Percentiles rank a stretch among this genome's conserved stretches.
Evolutionary conservation across 2,329 filamentous ascomycete genomes (phyloP).

Genomic region (Colletotrichum sp.): DNA sequence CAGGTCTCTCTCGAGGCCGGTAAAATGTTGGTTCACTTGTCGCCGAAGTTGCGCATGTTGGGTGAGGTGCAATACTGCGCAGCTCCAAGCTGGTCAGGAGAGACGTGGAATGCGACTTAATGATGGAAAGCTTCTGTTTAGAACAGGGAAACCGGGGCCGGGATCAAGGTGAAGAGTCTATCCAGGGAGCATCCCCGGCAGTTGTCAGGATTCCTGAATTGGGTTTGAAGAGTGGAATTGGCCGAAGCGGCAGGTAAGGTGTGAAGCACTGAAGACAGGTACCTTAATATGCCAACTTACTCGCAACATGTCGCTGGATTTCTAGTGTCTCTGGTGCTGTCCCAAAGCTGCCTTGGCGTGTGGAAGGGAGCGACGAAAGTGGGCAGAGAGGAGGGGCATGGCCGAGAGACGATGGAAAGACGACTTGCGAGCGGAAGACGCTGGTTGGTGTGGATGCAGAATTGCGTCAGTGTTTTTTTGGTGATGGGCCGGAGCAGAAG

Average conservation of each 20-base stretch:
- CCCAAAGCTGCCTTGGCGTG: conserved; percentile 2
- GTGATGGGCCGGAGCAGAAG: neutral
- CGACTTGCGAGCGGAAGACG: neutral
- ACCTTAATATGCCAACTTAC: neutral
- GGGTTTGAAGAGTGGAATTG: neutral
- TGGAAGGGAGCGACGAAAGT: neutral
- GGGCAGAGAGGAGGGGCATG: neutral
- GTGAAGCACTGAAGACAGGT: neutral
- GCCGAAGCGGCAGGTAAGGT: neutral
- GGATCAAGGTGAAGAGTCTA: neutral
- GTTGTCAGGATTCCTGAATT: neutral
- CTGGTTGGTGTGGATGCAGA: conserved; percentile 11
- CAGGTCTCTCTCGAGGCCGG: neutral
- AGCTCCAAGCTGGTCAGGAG: neutral
- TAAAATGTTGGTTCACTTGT: neutral
- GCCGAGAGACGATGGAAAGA: neutral
- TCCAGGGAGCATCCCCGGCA: neutral
- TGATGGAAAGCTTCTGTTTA: conserved; percentile 3
- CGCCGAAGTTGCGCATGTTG: neutral
- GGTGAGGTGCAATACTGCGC: neutral
- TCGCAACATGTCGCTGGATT: neutral
- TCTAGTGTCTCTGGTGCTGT: neutral
- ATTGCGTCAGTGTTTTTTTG: conserved; percentile 17
- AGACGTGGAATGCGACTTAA: neutral
- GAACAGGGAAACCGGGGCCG: neutral